Base-by-base conservation (phyloP, 1,139 yeast species). In the Candida sojae region DNA sequence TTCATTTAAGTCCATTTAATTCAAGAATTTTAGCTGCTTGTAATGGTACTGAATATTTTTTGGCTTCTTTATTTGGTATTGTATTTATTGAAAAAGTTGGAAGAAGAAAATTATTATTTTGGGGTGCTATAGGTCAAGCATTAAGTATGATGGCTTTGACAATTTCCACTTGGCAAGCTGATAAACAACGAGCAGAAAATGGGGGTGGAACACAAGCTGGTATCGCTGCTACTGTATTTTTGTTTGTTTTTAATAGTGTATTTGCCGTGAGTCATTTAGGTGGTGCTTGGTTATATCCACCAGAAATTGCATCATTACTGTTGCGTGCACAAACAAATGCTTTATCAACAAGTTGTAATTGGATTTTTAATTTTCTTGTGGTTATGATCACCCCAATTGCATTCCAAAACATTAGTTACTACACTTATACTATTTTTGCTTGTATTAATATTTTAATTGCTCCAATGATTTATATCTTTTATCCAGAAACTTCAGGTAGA, bases 401-500 rank as follows among this genome's bases (percentile, higher is more conserved):
- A 13, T 70, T 70, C 53, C 54, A 60, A 37, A 60, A 57, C 49
- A 71, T 71, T 43, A 64, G 64, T 29, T 62, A 66, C 26, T 69
- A 62, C 55, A 70, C 75, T 1, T 69, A 65, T 52, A 57, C 68
- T 4, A 63, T 69, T 39, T 70, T 70, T 54, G 73, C 72, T 4
- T 70, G 53, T 39, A 65, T 80, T 48, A 81, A 81, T 53, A 63
- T 70, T 30, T 56, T 72, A 34, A 73, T 82, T 70, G 69, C 84
- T 39, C 88, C 89, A 21, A 64, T 70, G 26, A 71, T 81, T 21
- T 82, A 75, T 61, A 69, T 79, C 52, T 73, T 80, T 52, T 76
- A 80, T 45, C 88, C 88, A 2, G 88, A 83, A 60, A 83, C 88
- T 2, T 79, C 80, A 57, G 82, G 79, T 26, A 69, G 79, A 47